Evolutionary conservation across 2,329 filamentous ascomycete species (phyloP), one percentile per base, ranked within the genome.

Genomic region (Dothideomycetes sp.): DNA sequence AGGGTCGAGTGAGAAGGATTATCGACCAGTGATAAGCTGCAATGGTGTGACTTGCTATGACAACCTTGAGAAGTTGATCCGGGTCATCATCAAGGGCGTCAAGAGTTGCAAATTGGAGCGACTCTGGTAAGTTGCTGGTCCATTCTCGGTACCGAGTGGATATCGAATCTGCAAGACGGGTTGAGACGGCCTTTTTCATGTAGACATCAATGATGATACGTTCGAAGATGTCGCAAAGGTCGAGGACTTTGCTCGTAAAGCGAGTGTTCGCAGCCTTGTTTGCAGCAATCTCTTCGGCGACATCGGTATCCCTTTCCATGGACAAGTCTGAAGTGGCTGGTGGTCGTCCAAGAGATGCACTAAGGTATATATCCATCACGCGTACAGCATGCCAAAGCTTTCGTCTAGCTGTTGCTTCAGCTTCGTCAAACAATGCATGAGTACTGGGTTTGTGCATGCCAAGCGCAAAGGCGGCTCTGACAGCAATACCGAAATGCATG

Each of bases 21-120:
- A 73, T 71, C 1, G 67, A 69, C 57, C 70, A 73, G 49, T 71
- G 71, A 43, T 73, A 73, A 3, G 69, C 63, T 22, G 65, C 65
- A 11, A 72, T 60, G 1, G 68, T 61, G 29, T 71, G 69, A n/a
- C 66, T 68, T 4, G 68, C 64, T 3, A 67, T 67, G 6, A 70
- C 51, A 6, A 59, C 59, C 20, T 52, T 57, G 25, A 61, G 24
- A 17, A 45, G 16, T 15, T 42, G 1, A 46, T 56, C 15, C 53
- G 40, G 17, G 3, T 34, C 25, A 10, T 34, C 24, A 20, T 35
- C 33, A 9, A 17, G 28, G 5, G 31, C 12, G 13, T 41, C 43
- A 5, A 29, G 20, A 11, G 23, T 24, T 18, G 38, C 27, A n/a
- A 33, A 13, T 3, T 53, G 51, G 12, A 64, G 41, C 1, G 41